Base-by-base conservation (phyloP, 331 rosid species). In the Malus hybrid region DNA sequence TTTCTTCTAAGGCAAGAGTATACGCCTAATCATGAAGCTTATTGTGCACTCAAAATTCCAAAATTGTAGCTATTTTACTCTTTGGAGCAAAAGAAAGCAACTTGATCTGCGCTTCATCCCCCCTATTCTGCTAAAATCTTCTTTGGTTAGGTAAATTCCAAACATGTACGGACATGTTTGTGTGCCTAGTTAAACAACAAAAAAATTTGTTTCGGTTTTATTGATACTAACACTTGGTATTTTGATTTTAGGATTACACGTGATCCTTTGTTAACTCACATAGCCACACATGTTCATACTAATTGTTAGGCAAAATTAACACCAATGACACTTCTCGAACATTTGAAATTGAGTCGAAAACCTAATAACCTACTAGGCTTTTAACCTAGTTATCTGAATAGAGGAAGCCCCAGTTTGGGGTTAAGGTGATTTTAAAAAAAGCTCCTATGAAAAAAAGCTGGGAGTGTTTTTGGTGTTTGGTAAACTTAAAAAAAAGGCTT, bases 1-100 rank as follows among this genome's bases (percentile, higher is more conserved):
- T 68, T 70, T 75, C 85, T 86, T 87, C 68, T 29, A 75, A 79
- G 87, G 70, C 82, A 84, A 86, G 89, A 78, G 66, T 64, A 72
- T 62, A 46, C 19, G 22, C 10, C 33, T 70, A 79, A 78, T 81
- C 72, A 79, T 79, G 65, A 81, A 73, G 74, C 78, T 82, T 77
- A 57, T 29, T 60, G 22, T 20, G 8, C 78, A 73, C 82, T 63
- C 82, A 52, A 34, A 64, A 82, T 77, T 63, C 71, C 66, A 75
- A 42, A 76, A 66, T 29, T 46, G 9, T 44, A 77, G 72, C 18
- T 19, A 70, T n/a, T 69, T 80, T 62, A 75, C 42, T 48, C 53
- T 77, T 64, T 39, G 53, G 50, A 63, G 8, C 75, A 66, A 78
- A 56, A 70, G 63, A 57, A 52, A 74, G 83, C 67, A 72, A 81